Evolutionary conservation across 2,329 filamentous ascomycete species (phyloP).

Genomic region (Biscogniauxia marginata): DNA sequence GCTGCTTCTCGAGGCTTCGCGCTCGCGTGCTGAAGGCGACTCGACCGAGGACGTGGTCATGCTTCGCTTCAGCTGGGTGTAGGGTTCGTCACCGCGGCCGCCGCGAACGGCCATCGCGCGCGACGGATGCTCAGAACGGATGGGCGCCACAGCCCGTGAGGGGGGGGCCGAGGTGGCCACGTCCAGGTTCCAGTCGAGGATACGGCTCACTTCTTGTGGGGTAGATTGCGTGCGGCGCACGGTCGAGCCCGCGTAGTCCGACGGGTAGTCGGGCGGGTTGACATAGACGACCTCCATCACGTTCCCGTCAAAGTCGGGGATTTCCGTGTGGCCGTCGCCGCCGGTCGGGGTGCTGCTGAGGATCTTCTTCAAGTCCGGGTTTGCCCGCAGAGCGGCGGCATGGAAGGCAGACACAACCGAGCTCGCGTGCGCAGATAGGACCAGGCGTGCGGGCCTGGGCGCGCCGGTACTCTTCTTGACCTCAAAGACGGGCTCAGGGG

Average conservation of each 20-base stretch:
- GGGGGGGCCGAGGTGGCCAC: conserved; percentile 33
- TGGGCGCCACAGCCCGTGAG: conserved; percentile 20
- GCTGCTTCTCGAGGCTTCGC: conserved; percentile 35
- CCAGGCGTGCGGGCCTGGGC: conserved; percentile 47
- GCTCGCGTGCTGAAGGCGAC: conserved; percentile 27
- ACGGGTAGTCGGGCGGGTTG: conserved; percentile 35
- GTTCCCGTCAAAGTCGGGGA: conserved; percentile 81
- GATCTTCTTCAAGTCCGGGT: conserved; percentile 45
- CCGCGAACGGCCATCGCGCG: conserved; percentile 20
- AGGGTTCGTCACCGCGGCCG: conserved; percentile 23
- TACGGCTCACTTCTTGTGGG: conserved; percentile 41
- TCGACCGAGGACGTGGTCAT: conserved; percentile 37
- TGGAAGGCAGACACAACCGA: conserved; percentile 71
- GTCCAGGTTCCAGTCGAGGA: conserved; percentile 51
- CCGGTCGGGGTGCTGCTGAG: conserved; percentile 20
- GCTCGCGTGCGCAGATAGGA: conserved; percentile 66
- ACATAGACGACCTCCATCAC: conserved; percentile 74
- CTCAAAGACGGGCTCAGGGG: conserved; percentile 42
- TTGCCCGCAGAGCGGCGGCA: conserved; percentile 63
- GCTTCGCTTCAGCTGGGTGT: conserved; percentile 31
- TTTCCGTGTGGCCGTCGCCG: conserved; percentile 50
- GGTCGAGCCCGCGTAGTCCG: conserved; percentile 35
- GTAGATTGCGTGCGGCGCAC: conserved; percentile 37
- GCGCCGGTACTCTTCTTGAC: conserved; percentile 39
- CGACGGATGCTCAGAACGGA: conserved; percentile 20